Evolutionary conservation across 1,139 yeast genomes (phyloP).

Genomic region (Taphrina populina): DNA sequence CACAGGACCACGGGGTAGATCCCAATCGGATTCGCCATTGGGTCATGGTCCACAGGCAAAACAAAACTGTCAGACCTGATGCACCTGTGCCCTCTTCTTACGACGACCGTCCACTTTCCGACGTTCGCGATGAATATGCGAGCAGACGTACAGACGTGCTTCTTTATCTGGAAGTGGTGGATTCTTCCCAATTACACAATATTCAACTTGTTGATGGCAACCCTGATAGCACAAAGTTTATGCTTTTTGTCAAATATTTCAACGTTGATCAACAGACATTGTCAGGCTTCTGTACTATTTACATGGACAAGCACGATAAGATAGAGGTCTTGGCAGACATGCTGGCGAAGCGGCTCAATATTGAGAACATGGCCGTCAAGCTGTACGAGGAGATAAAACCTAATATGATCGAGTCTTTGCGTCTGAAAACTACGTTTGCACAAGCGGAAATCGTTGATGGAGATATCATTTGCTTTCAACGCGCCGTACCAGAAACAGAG

Average conservation of each 20-base stretch:
- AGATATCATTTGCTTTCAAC: slow-evolving; percentile 69
- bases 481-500: slow-evolving; percentile 41
- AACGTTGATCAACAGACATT: slow-evolving; percentile 58
- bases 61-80: slow-evolving; percentile 70
- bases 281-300: slow-evolving; percentile 63
- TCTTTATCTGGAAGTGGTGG: slow-evolving; percentile 32
- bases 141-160: slow-evolving; percentile 17
- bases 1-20: slow-evolving; percentile 50
- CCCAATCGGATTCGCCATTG: slow-evolving; percentile 57
- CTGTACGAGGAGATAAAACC: slow-evolving; percentile 72
- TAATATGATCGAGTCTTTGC: slow-evolving; percentile 57
- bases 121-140: slow-evolving; percentile 31
- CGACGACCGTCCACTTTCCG: slow-evolving; percentile 23
- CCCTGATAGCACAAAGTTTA: slow-evolving; percentile 40
- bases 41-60: slow-evolving; percentile 67
- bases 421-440: slow-evolving; percentile 52
- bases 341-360: slow-evolving; percentile 53
- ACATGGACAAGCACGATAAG: slow-evolving; percentile 54
- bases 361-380: slow-evolving; percentile 48
- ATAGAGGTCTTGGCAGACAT: slow-evolving; percentile 52
- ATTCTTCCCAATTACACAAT: slow-evolving; percentile 24
- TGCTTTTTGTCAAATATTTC: slow-evolving; percentile 69
- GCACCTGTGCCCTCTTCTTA: slow-evolving; percentile 48
- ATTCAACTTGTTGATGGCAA: slow-evolving; percentile 19
- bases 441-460: slow-evolving; percentile 72